phyloP scores from a whole-genome alignment of 1,139 yeast species.

The Yamadazyma diddensiae region DNA sequence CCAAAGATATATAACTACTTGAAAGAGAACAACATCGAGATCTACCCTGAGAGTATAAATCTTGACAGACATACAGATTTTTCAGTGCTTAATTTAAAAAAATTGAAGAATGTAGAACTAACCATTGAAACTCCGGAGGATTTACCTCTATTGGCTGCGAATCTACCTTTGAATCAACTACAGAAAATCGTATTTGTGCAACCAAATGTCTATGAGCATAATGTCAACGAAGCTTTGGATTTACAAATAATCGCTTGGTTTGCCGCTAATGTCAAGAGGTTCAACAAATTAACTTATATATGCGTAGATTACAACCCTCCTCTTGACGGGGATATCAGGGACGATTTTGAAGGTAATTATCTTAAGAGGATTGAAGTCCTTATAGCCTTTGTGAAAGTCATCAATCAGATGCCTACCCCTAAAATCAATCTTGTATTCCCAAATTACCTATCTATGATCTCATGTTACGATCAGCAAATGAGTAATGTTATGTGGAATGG shows the following conservation, averaged over 20 bases:
- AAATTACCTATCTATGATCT: slow-evolving; percentile 52
- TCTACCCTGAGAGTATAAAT: slow-evolving; percentile 9
- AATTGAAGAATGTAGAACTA: slow-evolving; percentile 7
- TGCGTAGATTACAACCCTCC: slow-evolving; percentile 14
- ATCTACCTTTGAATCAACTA: slow-evolving; percentile 6
- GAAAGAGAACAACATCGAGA: neutral
- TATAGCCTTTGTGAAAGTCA: slow-evolving; percentile 38
- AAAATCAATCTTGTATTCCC: slow-evolving; percentile 51
- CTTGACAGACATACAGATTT: slow-evolving; percentile 6
- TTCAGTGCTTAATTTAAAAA: slow-evolving; percentile 3
- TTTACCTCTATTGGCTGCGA: slow-evolving; percentile 3
- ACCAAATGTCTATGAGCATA: slow-evolving; percentile 9
- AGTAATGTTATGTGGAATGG: slow-evolving; percentile 76
- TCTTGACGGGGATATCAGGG: slow-evolving; percentile 27
- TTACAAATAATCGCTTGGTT: slow-evolving; percentile 11
- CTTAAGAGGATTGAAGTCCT: slow-evolving; percentile 53
- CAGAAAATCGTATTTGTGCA: slow-evolving; percentile 9
- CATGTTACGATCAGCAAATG: slow-evolving; percentile 68
- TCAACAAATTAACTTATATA: slow-evolving; percentile 9
- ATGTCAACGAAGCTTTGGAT: slow-evolving; percentile 11
- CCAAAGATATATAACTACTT: slow-evolving; percentile 7
- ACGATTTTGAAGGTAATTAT: slow-evolving; percentile 74
- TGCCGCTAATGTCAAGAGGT: slow-evolving; percentile 1
- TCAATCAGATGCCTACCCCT: slow-evolving; percentile 19
- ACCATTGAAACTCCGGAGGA: slow-evolving; percentile 4